phyloP scores from a whole-genome alignment of 371 early-diverging fungal genomes.

The Apophysomyces elegans region DNA sequence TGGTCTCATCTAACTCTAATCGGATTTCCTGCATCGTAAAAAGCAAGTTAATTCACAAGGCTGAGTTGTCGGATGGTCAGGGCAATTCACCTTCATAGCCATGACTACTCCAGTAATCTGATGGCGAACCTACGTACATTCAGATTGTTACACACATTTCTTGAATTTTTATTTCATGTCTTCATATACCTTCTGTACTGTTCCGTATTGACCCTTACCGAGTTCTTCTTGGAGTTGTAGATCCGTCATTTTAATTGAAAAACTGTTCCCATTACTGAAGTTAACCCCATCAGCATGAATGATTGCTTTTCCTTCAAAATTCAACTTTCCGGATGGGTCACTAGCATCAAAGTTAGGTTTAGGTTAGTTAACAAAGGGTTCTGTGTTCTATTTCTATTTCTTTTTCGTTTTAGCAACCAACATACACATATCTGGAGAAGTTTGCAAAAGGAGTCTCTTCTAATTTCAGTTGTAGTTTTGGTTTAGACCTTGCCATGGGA shows the following conservation, averaged over 20 bases:
- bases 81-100: slow-evolving; percentile 79
- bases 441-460: slow-evolving; percentile 67
- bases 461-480: slow-evolving; percentile 40
- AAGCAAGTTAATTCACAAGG: not conserved
- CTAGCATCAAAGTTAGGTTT: slow-evolving; percentile 36
- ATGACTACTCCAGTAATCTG: slow-evolving; percentile 88
- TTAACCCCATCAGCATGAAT: slow-evolving; percentile 90
- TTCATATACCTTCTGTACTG: slow-evolving; percentile 76
- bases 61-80: not conserved
- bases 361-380: not conserved
- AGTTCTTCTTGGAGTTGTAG: slow-evolving; percentile 78
- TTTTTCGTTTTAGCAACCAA: not conserved
- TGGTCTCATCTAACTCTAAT: slow-evolving; percentile 86
- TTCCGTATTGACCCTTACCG: slow-evolving; percentile 92
- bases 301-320: slow-evolving; percentile 91
- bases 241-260: slow-evolving; percentile 89
- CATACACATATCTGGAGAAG: slow-evolving; percentile 76
- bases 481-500: slow-evolving; percentile 33
- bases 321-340: slow-evolving; percentile 87
- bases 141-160: not conserved
- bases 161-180: not conserved
- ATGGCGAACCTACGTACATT: slow-evolving; percentile 62
- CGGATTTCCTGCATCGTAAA: slow-evolving; percentile 78
- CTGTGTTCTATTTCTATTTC: not conserved
- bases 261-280: slow-evolving; percentile 86